Base-by-base conservation (phyloP, 1,284 basidiomycete species). In the Ganoderma sinense region DNA sequence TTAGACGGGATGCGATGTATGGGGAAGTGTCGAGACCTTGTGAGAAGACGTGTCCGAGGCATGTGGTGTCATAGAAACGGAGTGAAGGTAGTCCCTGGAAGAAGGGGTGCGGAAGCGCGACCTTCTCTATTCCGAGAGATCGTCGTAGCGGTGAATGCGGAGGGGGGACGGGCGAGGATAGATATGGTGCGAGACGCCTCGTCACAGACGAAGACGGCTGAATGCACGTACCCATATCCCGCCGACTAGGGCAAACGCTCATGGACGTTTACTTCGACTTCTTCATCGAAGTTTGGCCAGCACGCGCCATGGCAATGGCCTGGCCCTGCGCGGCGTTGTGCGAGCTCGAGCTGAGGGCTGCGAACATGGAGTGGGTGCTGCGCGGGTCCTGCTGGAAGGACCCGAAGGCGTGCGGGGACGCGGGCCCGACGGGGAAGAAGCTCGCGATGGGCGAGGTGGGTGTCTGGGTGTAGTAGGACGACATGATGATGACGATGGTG, bases 361-460 rank as follows among this genome's bases (percentile, higher is more conserved):
- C 85, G 80, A 89, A 92, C 88, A 91, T 90, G 71, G 82, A 80
- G 76, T 92, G 89, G 23, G 83, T 78, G 75, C 91, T 89, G 69
- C 92, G 88, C 65, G 91, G 92, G 71, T 89, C 87, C 79, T 89
- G 87, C 78, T 90, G 86, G 75, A 93, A 86, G 58, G 84, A 77
- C 39, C 85, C 78, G 81, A 93, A 92, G 18, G 90, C 89, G 74
- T 92, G 89, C 29, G 82, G 81, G 13, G 79, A 77, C 48, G 80
- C 73, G 62, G 82, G 81, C 5, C 76, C 79, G 10, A 73, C 77
- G 23, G 82, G 80, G 80, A 83, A 83, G 79, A 82, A 81, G 69
- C 78, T 74, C 31, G 71, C 51, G 11, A 76, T 61, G 53, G 78
- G 77, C 48, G 82, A 79, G 26, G 78, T 71, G 7, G 79, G 76